Evolutionary conservation across 352 stramenopile genomes (phyloP), one percentile per base, ranked within the genome.

Genomic region (Phytophthora colocasiae): DNA sequence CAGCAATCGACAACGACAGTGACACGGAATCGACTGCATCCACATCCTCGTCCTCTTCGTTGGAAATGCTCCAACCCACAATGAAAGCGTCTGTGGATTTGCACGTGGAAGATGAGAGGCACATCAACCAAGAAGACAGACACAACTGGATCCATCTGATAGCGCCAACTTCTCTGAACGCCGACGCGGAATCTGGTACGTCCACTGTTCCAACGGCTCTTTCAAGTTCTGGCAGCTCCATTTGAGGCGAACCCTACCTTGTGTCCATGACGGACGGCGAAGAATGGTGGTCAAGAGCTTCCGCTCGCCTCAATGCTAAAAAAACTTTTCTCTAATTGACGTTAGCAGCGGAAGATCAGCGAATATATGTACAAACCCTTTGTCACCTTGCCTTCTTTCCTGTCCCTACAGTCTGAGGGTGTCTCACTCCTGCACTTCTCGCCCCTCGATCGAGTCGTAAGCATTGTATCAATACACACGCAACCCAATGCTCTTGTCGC

Each of bases 121-220:
- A 49, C 15, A 47, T 32, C 32, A 46, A 61, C 19, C 2, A 47
- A 47, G 15, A 36, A 36, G 31, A 4, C 31, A 36, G 31, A 36
- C 31, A 4, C 17, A 32, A 49, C 12, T 74, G 65, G 34, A 71
- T 15, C 56, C 58, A 43, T 58, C 57, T 9, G 48, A 47, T 48
- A 17, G 32, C 17, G 8, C 22, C 32, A 63, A 61, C 27, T 57
- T 63, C n/a, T 62, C 55, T 11, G 58, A 52, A 40, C 62, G 66
- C 24, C 44, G 17, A 45, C 62, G 67, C 66, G 1, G 76, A 80
- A n/a, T n/a, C n/a, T n/a, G n/a, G n/a, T n/a, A n/a, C n/a, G n/a
- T n/a, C n/a, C n/a, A 39, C 59, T 94, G 8, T 89, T 85, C 66
- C 63, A 78, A 43, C 81, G 73, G 31, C 80, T 94, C 36, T 89